Conservation (phyloP, 768 basidiomycete species). For the Hygrophoropsis aurantiaca region DNA sequence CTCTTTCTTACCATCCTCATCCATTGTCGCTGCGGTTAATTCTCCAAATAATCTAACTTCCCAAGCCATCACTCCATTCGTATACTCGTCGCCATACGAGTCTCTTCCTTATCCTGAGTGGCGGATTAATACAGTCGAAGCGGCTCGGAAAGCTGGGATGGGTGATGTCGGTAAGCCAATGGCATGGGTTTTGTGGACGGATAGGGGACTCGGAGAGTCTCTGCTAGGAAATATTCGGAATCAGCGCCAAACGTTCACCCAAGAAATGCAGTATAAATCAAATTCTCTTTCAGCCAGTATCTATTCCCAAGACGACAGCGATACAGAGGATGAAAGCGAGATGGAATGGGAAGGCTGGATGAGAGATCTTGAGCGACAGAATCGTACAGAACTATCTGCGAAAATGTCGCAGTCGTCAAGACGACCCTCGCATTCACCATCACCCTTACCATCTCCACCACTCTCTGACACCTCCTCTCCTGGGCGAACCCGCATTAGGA, state of each 20-base stretch:
- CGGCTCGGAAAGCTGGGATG: conserved; percentile 57
- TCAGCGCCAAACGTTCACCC: conserved; percentile 21
- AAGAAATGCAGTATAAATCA: conserved; percentile 22
- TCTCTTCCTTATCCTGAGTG: conserved; percentile 67
- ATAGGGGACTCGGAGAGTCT: conserved; percentile 17
- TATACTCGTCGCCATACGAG: conserved; percentile 29
- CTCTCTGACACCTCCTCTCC: conserved; percentile 24
- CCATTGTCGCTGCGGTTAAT: conserved; percentile 61
- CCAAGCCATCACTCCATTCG: conserved; percentile 20
- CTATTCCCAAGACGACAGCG: conserved; percentile 34
- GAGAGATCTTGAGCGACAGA: conserved; percentile 50
- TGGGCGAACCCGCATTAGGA: conserved; percentile 18
- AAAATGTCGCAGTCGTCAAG: conserved; percentile 1
- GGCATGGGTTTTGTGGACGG: conserved; percentile 43
- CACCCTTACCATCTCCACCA: conserved; percentile 24
- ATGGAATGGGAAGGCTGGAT: conserved; percentile 70
- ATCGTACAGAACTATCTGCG: conserved; percentile 12
- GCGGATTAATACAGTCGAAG: conserved; percentile 49
- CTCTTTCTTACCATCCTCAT: conserved; percentile 40
- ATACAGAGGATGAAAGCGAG: conserved; percentile 47
- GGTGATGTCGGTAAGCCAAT: conserved; percentile 57
- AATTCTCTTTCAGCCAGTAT: conserved; percentile 1
- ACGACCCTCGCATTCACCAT: conserved; percentile 1
- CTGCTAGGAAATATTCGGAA: conserved; percentile 19
- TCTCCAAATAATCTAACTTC: conserved; percentile 11